These are phyloP conservation scores for Cerioporus squamosus DNA, from an alignment of 1,284 basidiomycete genomes.

Conservation along the genomic window DNA sequence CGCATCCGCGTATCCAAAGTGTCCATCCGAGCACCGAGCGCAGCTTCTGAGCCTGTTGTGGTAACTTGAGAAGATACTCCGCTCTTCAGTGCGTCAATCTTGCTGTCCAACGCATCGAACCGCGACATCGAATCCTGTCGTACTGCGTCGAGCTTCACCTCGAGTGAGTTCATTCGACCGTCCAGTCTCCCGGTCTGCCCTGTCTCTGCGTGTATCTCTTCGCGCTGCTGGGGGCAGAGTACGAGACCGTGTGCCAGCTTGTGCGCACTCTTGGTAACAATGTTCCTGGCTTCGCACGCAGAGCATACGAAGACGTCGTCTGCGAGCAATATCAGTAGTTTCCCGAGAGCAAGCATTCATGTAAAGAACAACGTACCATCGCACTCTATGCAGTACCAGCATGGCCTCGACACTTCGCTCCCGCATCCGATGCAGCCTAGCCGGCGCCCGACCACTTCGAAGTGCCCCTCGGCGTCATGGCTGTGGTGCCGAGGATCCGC, in stretches of 20 bases:
- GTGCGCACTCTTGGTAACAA: slow-evolving; percentile 12
- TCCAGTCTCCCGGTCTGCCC: slow-evolving; percentile 8
- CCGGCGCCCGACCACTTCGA: slow-evolving; percentile 2
- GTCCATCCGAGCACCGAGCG: background rate
- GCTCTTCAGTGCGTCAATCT: background rate
- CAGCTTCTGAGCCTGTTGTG: background rate
- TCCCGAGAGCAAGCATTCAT: no score
- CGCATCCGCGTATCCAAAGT: background rate
- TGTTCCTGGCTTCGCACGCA: slow-evolving; percentile 10
- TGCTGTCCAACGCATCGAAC: slow-evolving; percentile 13
- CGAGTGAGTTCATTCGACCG: slow-evolving; percentile 10
- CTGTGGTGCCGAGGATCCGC: background rate
- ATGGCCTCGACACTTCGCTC: slow-evolving; percentile 14
- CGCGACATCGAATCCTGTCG: slow-evolving; percentile 4
- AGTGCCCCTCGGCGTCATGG: background rate
- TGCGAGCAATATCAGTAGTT: background rate
- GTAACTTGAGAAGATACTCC: no score
- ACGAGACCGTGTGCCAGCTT: slow-evolving; percentile 21
- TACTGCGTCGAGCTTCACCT: slow-evolving; percentile 10
- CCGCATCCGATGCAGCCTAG: slow-evolving; percentile 16
- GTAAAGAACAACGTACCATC: slow-evolving; percentile 12
- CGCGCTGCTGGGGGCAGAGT: slow-evolving; percentile 12
- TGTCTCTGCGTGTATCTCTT: background rate
- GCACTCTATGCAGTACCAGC: slow-evolving; percentile 27
- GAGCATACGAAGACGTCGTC: slow-evolving; percentile 21